phyloP scores from a whole-genome alignment of 306 rosid species.

The Prunus mongolica region DNA sequence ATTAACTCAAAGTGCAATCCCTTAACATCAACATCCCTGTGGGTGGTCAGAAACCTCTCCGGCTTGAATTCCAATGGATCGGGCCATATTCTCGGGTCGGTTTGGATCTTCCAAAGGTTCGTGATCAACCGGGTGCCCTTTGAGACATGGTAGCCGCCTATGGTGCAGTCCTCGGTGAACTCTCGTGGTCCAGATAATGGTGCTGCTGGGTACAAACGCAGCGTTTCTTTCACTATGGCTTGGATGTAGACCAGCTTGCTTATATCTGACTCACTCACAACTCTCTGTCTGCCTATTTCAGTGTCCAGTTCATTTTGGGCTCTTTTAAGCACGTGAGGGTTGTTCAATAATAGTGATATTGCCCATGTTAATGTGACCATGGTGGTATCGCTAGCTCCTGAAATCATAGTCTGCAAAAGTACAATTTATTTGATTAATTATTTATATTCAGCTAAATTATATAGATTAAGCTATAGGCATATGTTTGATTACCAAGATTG shows the following conservation, averaged over 20 bases:
- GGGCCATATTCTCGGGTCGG: slow-evolving; percentile 20
- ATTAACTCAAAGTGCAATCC: no score
- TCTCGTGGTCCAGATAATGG: slow-evolving; percentile 32
- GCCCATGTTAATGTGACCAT: slow-evolving; percentile 30
- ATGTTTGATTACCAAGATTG: slow-evolving; percentile 19
- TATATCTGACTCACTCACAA: slow-evolving; percentile 15
- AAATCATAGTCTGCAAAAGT: background rate
- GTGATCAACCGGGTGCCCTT: slow-evolving; percentile 38
- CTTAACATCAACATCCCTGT: no score
- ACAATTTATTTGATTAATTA: background rate
- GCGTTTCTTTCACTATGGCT: slow-evolving; percentile 44
- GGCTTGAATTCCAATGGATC: slow-evolving; percentile 48
- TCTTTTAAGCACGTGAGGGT: background rate
- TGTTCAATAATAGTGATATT: slow-evolving; percentile 9
- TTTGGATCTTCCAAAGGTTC: slow-evolving; percentile 43
- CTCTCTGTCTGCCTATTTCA: slow-evolving; percentile 6
- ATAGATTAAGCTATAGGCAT: background rate
- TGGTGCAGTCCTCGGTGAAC: slow-evolving; percentile 33
- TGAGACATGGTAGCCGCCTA: slow-evolving; percentile 36
- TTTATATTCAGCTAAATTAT: no score
- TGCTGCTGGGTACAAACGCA: slow-evolving; percentile 42
- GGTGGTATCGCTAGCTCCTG: slow-evolving; percentile 19
- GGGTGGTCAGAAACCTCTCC: slow-evolving; percentile 35
- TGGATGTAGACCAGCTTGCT: slow-evolving; percentile 28
- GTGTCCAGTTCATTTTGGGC: slow-evolving; percentile 21